Percentiles rank a stretch among this genome's conserved stretches.
phyloP scores from a whole-genome alignment of 2,329 filamentous ascomycete genomes.

The Saccharata proteae region DNA sequence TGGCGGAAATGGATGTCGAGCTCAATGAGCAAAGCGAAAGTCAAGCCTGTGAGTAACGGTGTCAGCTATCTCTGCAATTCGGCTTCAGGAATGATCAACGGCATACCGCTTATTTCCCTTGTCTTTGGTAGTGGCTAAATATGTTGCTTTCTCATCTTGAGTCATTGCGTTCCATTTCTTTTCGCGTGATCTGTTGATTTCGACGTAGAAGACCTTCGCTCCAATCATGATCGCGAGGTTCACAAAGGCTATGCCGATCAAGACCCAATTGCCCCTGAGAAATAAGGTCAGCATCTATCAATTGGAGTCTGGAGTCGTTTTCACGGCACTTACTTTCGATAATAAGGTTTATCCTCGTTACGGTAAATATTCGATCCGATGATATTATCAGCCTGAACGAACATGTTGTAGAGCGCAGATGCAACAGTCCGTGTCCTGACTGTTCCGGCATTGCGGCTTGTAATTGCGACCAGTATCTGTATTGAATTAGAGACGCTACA shows the following conservation, averaged over 20 bases:
- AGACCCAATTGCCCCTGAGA: slow-evolving; percentile 39
- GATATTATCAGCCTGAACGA: slow-evolving; percentile 28
- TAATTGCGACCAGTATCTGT: slow-evolving; percentile 45
- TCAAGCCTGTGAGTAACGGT: too few relatives aligned
- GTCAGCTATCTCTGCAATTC: too few relatives aligned
- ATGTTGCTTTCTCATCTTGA: slow-evolving; percentile 35
- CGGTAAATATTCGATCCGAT: slow-evolving; percentile 36
- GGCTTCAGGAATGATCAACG: too few relatives aligned
- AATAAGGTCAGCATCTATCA: too few relatives aligned
- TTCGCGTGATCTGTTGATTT: slow-evolving; percentile 35
- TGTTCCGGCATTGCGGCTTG: slow-evolving; percentile 49
- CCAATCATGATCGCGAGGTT: slow-evolving; percentile 36
- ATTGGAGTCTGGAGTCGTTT: too few relatives aligned
- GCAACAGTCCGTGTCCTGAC: slow-evolving; percentile 52
- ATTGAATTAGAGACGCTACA: too few relatives aligned
- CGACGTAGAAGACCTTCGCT: slow-evolving; percentile 40
- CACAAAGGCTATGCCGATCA: slow-evolving; percentile 37
- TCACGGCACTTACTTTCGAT: too few relatives aligned
- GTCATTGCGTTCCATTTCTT: slow-evolving; percentile 37
- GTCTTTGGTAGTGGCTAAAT: slow-evolving; percentile 30
- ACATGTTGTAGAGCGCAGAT: slow-evolving; percentile 49
- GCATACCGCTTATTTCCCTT: slow-evolving; percentile 29
- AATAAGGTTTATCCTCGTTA: slow-evolving; percentile 41
- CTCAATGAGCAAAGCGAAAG: slow-evolving; percentile 20
- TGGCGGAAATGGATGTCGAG: too few relatives aligned